phyloP scores from a whole-genome alignment of 116 monocot genomes.

The Papilionanthe hybrid region DNA sequence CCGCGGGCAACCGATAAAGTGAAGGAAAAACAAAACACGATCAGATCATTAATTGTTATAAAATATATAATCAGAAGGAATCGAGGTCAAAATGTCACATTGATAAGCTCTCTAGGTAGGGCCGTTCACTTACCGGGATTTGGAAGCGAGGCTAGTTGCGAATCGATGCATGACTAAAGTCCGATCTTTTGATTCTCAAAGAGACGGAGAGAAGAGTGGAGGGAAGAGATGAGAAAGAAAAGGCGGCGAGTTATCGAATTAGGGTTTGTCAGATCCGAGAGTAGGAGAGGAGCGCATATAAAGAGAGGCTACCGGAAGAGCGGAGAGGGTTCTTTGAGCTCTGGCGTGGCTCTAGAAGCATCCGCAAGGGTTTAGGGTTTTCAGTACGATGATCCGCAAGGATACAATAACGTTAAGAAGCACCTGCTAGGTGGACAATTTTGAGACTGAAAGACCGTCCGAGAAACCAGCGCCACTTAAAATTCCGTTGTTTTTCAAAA shows the following conservation, averaged over 20 bases:
- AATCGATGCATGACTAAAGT: slow-evolving; percentile 48
- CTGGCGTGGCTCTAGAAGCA: background rate
- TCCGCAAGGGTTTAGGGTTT: slow-evolving; percentile 15
- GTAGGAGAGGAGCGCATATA: background rate
- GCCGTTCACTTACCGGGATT: slow-evolving; percentile 26
- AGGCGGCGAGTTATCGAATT: background rate
- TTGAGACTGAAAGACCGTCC: background rate
- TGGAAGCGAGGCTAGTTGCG: slow-evolving; percentile 40
- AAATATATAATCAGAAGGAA: slow-evolving; percentile 1
- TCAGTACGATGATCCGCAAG: background rate
- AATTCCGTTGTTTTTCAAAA: no score
- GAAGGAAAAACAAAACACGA: background rate
- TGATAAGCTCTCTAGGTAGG: background rate
- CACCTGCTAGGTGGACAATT: background rate
- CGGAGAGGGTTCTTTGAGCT: background rate
- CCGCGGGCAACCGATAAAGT: slow-evolving; percentile 19
- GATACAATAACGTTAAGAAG: background rate
- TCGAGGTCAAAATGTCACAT: background rate
- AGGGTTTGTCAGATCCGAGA: slow-evolving; percentile 4
- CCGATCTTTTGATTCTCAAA: background rate
- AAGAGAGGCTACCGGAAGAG: background rate
- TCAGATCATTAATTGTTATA: background rate
- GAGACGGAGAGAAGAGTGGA: background rate
- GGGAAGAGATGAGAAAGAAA: background rate
- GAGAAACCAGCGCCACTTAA: no score